Percentiles rank a stretch among this genome's conserved stretches.
Conservation (phyloP, 345 rosid genomes). For the Rhizophora mangle region DNA sequence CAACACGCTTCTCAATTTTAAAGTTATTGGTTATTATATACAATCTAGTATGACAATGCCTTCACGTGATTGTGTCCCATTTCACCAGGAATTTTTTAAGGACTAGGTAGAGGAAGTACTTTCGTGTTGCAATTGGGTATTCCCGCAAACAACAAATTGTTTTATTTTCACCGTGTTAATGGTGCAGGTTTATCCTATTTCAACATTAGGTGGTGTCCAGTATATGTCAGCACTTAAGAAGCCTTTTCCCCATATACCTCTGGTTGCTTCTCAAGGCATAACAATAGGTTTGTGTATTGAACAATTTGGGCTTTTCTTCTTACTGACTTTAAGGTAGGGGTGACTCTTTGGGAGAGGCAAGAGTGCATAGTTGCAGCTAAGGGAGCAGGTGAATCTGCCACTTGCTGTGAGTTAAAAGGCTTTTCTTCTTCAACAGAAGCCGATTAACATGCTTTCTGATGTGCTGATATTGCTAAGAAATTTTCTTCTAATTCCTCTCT, state of each 20-base stretch:
- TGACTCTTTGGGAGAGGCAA: not conserved
- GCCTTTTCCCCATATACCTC: constrained; percentile 53
- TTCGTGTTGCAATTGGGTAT: not conserved
- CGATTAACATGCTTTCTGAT: too few species aligned
- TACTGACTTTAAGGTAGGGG: not conserved
- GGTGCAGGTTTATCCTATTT: constrained; percentile 56
- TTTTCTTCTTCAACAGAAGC: too few species aligned
- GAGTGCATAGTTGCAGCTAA: too few species aligned
- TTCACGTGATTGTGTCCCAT: not conserved
- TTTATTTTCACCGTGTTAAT: constrained; percentile 9
- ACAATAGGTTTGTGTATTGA: constrained; percentile 37
- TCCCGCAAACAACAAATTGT: constrained; percentile 1
- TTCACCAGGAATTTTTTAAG: not conserved
- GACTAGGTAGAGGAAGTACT: not conserved
- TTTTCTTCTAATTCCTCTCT: too few species aligned
- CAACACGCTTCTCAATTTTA: not conserved
- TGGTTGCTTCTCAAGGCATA: constrained; percentile 68
- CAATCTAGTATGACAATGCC: not conserved
- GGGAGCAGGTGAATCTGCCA: too few species aligned
- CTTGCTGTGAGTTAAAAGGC: too few species aligned
- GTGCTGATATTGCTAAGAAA: too few species aligned
- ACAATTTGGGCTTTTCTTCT: not conserved
- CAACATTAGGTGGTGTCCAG: constrained; percentile 46
- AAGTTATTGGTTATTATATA: not conserved
- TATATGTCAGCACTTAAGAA: constrained; percentile 53